Percentiles rank a stretch among this genome's conserved stretches.
phyloP scores from a whole-genome alignment of 345 rosid species.

The Syzygium oleosum region DNA sequence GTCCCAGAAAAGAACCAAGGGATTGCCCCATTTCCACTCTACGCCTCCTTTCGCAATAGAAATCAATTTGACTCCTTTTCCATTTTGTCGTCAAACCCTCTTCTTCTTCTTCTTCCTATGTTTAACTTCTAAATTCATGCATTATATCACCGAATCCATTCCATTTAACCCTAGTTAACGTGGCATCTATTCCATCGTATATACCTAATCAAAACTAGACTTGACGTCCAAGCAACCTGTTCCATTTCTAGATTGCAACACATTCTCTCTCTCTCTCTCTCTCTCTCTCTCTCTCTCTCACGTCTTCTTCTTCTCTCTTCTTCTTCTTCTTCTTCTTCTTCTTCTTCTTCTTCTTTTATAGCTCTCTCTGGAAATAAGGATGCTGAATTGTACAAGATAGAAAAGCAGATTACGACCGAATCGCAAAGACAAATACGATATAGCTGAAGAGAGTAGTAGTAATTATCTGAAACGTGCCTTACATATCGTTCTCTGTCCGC shows the following conservation, averaged over 20 bases:
- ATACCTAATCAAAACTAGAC: constrained; percentile 40
- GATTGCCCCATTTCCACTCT: constrained; percentile 15
- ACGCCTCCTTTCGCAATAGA: neutral
- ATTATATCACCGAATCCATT: constrained; percentile 3
- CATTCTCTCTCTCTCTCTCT: neutral
- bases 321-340: too few species aligned
- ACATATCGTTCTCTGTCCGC: neutral
- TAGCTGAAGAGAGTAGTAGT: neutral
- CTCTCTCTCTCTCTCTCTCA: neutral
- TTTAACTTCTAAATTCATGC: neutral
- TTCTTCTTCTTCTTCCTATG: neutral
- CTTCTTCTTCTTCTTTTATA: neutral
- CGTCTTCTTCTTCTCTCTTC: too few species aligned
- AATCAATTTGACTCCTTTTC: neutral
- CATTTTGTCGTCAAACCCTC: neutral
- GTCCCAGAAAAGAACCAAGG: neutral
- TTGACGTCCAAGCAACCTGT: constrained; percentile 77
- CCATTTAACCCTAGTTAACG: neutral
- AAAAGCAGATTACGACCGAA: neutral
- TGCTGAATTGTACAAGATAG: neutral
- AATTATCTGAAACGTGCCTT: neutral
- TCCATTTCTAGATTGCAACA: neutral
- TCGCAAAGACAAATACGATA: neutral
- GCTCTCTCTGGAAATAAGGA: neutral
- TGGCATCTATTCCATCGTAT: constrained; percentile 17